Evolutionary conservation across 805 yeast genomes (phyloP).

Genomic region (Candida vaughaniae): DNA sequence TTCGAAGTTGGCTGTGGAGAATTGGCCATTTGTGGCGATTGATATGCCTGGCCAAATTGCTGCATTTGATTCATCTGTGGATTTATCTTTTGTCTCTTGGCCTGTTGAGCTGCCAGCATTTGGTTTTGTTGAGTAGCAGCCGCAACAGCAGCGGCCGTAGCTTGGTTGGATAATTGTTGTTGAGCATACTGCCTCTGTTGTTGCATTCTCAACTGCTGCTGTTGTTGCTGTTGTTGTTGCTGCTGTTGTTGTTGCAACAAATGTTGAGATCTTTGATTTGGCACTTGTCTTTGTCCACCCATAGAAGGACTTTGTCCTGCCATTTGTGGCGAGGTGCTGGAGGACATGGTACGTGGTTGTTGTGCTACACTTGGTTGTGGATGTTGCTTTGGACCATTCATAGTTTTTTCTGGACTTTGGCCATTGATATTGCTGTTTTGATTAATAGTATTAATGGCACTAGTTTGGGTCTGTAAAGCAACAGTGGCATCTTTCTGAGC

Average conservation of each 20-base stretch:
- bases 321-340: slow-evolving; percentile 5
- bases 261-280: slow-evolving; percentile 12
- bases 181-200: slow-evolving; percentile 17
- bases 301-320: slow-evolving; percentile 12
- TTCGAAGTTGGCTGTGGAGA: slow-evolving; percentile 14
- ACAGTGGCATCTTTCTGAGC: slow-evolving; percentile 41
- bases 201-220: slow-evolving; percentile 18
- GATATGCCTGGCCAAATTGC: slow-evolving; percentile 7
- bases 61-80: slow-evolving; percentile 17
- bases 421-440: slow-evolving; percentile 15
- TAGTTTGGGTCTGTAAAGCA: slow-evolving; percentile 27
- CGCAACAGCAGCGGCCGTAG: slow-evolving; percentile 11
- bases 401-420: slow-evolving; percentile 14
- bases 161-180: slow-evolving; percentile 9
- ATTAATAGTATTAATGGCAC: slow-evolving; percentile 15
- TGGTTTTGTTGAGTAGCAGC: slow-evolving; percentile 12
- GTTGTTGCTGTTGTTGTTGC: slow-evolving; percentile 5
- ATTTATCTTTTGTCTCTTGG: slow-evolving; percentile 13
- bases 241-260: slow-evolving; percentile 16
- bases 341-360: neutral
- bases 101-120: slow-evolving; percentile 10
- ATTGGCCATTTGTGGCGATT: slow-evolving; percentile 15
- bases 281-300: slow-evolving; percentile 4
- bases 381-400: slow-evolving; percentile 3
- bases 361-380: neutral